Evolutionary conservation across 352 stramenopile genomes (phyloP), one percentile per base, ranked within the genome.

Genomic region (Pythium aquatile): DNA sequence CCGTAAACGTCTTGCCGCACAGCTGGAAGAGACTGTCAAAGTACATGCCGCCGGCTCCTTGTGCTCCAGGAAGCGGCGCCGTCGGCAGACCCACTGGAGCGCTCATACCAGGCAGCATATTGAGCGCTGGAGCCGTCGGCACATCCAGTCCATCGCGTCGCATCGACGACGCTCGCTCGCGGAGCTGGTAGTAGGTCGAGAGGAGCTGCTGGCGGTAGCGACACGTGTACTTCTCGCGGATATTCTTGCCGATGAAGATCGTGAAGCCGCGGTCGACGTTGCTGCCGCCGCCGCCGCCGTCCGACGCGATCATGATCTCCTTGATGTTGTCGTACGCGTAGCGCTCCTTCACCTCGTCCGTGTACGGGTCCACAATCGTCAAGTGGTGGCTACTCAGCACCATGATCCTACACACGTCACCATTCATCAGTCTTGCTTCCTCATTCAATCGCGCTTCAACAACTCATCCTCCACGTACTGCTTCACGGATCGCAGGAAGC

Each of bases 301-400:
- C 84, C 3, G 79, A 79, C 10, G 85, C 84, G 33, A 92, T 76
- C 28, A 82, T 94, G 57, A 94, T 92, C 70, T 94, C 87, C 61
- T 91, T 94, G 59, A 96, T 96, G 63, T 92, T 92, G 59, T 93
- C 83, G 60, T 92, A 96, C 39, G 83, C 77, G 52, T 93, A 94
- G 32, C 84, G 85, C 65, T 96, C 87, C 53, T 93, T 94, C 29
- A 93, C 84, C 63, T 94, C 83, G 30, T 94, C 87, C 4, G 81
- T 88, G 65, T 92, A 91, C 42, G 87, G 87, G 53, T 96, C 87
- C 37, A 94, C 75, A 40, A 94, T 86, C 9, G 83, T 94, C 65
- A 96, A 61, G 63, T 96, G 84, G 55, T 79, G 81, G 53, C 75
- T 89, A 44, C 83, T 93, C 40, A 96, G 68, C 53, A 94, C 83